phyloP scores from a whole-genome alignment of 371 early-diverging fungal species.

The Smittium culicis region DNA sequence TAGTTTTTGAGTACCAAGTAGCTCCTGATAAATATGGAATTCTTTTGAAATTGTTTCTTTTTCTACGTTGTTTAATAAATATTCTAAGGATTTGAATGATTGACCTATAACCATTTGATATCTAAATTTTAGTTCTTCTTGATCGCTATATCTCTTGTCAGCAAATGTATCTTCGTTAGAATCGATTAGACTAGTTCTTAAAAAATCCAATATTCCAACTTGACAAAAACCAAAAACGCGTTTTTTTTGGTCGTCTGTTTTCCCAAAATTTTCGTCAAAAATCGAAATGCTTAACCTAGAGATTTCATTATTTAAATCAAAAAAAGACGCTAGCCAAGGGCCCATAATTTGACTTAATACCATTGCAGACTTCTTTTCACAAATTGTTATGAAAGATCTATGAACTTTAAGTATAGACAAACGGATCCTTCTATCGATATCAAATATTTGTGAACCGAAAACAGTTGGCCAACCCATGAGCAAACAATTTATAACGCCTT shows the following conservation, averaged over 20 bases:
- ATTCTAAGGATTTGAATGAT: constrained; percentile 20
- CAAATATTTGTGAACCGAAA: constrained; percentile 27
- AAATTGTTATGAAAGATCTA: constrained; percentile 15
- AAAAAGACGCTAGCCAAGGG: constrained; percentile 28
- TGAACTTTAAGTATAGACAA: constrained; percentile 15
- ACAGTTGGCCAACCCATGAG: constrained; percentile 27
- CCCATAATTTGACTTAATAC: constrained; percentile 22
- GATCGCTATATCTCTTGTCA: constrained; percentile 23
- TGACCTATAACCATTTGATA: constrained; percentile 23
- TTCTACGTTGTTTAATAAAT: not conserved
- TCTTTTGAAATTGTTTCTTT: not conserved
- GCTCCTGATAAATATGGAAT: not conserved
- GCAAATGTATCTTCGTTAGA: constrained; percentile 26
- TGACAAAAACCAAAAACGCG: constrained; percentile 27
- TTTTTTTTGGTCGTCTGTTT: constrained; percentile 18
- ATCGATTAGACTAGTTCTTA: constrained; percentile 19
- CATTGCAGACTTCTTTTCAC: constrained; percentile 26
- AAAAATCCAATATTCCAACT: constrained; percentile 24
- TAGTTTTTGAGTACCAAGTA: not conserved
- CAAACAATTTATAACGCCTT: constrained; percentile 22
- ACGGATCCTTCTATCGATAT: constrained; percentile 29
- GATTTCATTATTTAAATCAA: constrained; percentile 26
- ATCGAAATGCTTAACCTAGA: constrained; percentile 7
- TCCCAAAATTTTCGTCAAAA: constrained; percentile 20
- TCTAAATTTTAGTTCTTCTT: constrained; percentile 28